These are phyloP conservation scores for Tagetes patula DNA, from an alignment of 129 eudicot genomes.

Conservation along the genomic window DNA sequence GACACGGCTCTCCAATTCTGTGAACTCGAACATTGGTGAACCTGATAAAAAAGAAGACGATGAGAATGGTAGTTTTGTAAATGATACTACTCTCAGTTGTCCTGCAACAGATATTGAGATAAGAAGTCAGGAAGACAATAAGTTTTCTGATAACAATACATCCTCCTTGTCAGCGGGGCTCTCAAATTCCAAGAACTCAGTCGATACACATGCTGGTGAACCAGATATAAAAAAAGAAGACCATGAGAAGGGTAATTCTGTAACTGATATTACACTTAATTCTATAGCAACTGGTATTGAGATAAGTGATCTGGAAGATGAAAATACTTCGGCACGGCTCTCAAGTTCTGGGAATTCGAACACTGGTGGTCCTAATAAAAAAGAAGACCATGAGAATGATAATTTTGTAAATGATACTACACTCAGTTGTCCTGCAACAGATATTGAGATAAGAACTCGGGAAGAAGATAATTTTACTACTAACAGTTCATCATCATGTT, in stretches of 20 bases:
- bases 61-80: not conserved
- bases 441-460: constrained; percentile 24
- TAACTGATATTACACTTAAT: not conserved
- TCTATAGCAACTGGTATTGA: not conserved
- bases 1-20: not conserved
- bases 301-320: constrained; percentile 22
- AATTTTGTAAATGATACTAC: not conserved
- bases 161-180: constrained; percentile 15
- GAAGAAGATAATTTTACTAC: constrained; percentile 22
- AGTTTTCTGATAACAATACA: constrained; percentile 8
- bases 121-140: constrained; percentile 27
- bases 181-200: constrained; percentile 14
- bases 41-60: constrained; percentile 23
- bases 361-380: constrained; percentile 12
- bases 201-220: constrained; percentile 17
- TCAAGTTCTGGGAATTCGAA: not conserved
- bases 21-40: not conserved
- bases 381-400: constrained; percentile 21
- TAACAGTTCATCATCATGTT: constrained; percentile 14
- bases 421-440: constrained; percentile 3
- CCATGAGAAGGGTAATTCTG: constrained; percentile 9
- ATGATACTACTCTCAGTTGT: not conserved
- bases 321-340: not conserved
- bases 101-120: constrained; percentile 19
- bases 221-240: constrained; percentile 32